Base-by-base conservation (phyloP, 495 filamentous ascomycete species). In the Haplographium delicatum region DNA sequence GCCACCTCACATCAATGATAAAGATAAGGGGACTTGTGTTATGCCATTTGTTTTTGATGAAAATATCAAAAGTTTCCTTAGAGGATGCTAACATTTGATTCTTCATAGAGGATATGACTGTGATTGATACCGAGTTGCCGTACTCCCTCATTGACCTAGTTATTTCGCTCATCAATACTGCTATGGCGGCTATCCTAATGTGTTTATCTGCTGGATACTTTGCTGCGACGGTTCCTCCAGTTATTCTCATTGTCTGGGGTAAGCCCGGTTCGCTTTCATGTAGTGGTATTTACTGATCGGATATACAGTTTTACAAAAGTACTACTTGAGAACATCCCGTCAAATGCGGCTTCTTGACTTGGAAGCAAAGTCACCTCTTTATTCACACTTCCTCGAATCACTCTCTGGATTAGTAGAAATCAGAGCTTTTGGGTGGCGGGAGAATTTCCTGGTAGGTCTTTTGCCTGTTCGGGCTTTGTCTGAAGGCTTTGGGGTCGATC, bases 291-390 rank as follows among this genome's bases (percentile, higher is more conserved):
- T 3, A 13, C 48, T 51, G 16, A 51, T 19, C 4, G 25, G 8
- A n/a, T 18, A 4, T 33, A 15, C 19, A 51, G 48, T 42, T 5
- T 34, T 53, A 16, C 50, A 53, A 24, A 46, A 47, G 26, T 41
- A 76, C 28, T 86, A 86, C 50, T 68, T 86, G 4, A 71, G 76
- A 9, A 85, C 82, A 1, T 84, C 81, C 1, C 74, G 81, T 3
- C 82, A 84, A 54, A 62, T 86, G 4, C 78, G 82, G 27, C 68
- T 81, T 35, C 64, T 86, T 18, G 82, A 85, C 25, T 76, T 80
- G 5, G 74, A 82, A 52, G 61, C 68, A 11, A 79, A 81, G 58
- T 71, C 80, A 3, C 78, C 80, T 2, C 63, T 84, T 1, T 82
- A 75, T 47, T 74, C 79, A 0, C 72, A 76, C 35, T 82, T 84